These are phyloP conservation scores for Pleomassaria siparia DNA, from an alignment of 2,329 filamentous ascomycete genomes.

Conservation along the genomic window DNA sequence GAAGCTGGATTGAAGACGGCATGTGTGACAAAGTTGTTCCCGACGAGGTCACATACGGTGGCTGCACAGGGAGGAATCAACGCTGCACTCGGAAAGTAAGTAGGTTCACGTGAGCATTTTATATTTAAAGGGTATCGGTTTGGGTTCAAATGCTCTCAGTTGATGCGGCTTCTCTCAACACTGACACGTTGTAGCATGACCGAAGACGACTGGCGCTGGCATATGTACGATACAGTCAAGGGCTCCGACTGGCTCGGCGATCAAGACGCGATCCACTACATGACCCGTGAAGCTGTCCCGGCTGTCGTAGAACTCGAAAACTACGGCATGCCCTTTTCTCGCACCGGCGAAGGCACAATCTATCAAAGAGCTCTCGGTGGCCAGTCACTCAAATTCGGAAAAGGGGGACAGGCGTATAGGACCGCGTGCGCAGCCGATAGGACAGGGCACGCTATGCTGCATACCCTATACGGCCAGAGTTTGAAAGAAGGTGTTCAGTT, in stretches of 20 bases:
- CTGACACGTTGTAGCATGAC: too few relatives aligned
- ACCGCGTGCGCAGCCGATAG: conserved; percentile 51
- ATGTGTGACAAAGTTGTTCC: conserved; percentile 66
- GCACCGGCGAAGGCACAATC: conserved; percentile 49
- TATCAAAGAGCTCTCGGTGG: conserved; percentile 54
- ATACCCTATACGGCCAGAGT: conserved; percentile 54
- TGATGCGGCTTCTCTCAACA: too few relatives aligned
- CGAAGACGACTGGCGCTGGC: conserved; percentile 60
- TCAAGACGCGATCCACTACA: conserved; percentile 62
- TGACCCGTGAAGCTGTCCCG: conserved; percentile 58
- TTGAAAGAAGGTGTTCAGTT: conserved; percentile 52
- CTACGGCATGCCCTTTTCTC: conserved; percentile 58
- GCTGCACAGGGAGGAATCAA: conserved; percentile 69
- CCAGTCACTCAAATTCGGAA: conserved; percentile 50
- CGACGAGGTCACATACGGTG: conserved; percentile 65
- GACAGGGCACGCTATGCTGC: conserved; percentile 54
- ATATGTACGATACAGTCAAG: conserved; percentile 63
- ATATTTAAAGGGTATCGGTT: too few relatives aligned
- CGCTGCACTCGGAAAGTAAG: conserved; percentile 55
- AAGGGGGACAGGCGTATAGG: conserved; percentile 52
- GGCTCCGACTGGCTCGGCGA: conserved; percentile 62
- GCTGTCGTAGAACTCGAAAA: conserved; percentile 59
- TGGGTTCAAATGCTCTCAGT: background rate
- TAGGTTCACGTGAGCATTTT: background rate
- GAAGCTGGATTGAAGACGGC: conserved; percentile 67